Percentiles rank a stretch among this genome's conserved stretches.
These are phyloP conservation scores for Tylopilus felleus DNA, from an alignment of 768 basidiomycete genomes.

Conservation along the genomic window DNA sequence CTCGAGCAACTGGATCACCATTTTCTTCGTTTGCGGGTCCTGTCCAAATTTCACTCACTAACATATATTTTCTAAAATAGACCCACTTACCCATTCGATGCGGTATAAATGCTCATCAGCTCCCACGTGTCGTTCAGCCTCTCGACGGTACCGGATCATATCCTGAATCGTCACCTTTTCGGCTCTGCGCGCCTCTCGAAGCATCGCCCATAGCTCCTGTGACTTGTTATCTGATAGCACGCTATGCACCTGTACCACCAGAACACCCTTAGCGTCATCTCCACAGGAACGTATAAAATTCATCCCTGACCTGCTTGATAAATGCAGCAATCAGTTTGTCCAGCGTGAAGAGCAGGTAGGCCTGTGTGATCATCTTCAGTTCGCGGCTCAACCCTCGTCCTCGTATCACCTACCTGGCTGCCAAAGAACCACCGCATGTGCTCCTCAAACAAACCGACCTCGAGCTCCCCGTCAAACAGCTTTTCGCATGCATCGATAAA, in stretches of 20 bases:
- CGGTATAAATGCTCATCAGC: slow-evolving; percentile 76
- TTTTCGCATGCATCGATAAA: slow-evolving; percentile 89
- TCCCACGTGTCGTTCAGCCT: slow-evolving; percentile 72
- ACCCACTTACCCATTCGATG: slow-evolving; percentile 68
- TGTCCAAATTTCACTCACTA: slow-evolving; percentile 31
- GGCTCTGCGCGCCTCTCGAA: slow-evolving; percentile 59
- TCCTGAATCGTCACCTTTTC: slow-evolving; percentile 58
- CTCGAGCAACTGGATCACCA: slow-evolving; percentile 61
- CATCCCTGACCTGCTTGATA: slow-evolving; percentile 77
- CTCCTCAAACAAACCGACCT: slow-evolving; percentile 91
- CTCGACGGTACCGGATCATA: slow-evolving; percentile 72
- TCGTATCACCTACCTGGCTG: slow-evolving; percentile 56
- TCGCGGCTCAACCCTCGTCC: not conserved
- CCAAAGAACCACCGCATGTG: slow-evolving; percentile 94
- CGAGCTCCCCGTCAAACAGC: slow-evolving; percentile 90
- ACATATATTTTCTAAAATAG: not conserved
- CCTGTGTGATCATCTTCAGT: slow-evolving; percentile 48
- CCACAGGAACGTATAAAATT: not conserved
- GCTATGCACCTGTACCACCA: slow-evolving; percentile 69
- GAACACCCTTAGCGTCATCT: not conserved
- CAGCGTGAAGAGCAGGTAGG: slow-evolving; percentile 88
- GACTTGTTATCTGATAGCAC: slow-evolving; percentile 81
- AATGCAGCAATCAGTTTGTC: slow-evolving; percentile 89
- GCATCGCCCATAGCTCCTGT: slow-evolving; percentile 77
- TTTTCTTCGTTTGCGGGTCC: slow-evolving; percentile 52